phyloP scores from a whole-genome alignment of 2,329 filamentous ascomycete genomes.

The Lasiodiplodia hormozganensis region DNA sequence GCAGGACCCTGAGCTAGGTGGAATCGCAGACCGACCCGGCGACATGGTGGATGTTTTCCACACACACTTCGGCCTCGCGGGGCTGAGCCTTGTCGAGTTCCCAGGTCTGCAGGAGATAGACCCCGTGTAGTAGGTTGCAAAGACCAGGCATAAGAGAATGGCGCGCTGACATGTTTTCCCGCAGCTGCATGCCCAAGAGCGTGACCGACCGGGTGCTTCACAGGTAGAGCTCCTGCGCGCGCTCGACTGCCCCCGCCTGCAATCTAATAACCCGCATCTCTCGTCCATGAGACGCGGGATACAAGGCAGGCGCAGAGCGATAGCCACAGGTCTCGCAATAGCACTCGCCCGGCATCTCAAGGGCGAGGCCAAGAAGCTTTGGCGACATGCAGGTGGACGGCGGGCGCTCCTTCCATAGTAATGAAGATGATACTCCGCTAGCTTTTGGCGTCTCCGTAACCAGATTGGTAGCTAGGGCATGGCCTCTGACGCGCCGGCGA shows the following conservation, averaged over 20 bases:
- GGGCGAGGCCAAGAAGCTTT: not conserved
- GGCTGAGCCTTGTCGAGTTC: constrained; percentile 82
- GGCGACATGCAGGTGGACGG: not conserved
- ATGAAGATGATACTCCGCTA: not conserved
- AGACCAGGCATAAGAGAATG: too few relatives aligned
- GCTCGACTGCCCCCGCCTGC: constrained; percentile 58
- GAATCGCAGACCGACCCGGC: constrained; percentile 87
- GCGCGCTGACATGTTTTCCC: constrained; percentile 22
- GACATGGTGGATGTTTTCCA: constrained; percentile 99
- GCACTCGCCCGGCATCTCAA: not conserved
- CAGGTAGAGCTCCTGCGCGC: constrained; percentile 25
- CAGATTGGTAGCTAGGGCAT: not conserved
- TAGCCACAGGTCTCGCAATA: not conserved
- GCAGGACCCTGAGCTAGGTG: constrained; percentile 76
- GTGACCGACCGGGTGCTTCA: constrained; percentile 46
- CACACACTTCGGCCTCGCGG: constrained; percentile 86
- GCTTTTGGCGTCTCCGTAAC: not conserved
- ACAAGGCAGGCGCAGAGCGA: constrained; percentile 54
- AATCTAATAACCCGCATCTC: constrained; percentile 72
- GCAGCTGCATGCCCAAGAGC: constrained; percentile 50
- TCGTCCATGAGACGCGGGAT: constrained; percentile 65
- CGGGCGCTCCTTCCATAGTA: constrained; percentile 12
- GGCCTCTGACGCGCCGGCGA: not conserved
- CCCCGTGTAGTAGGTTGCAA: constrained; percentile 74
- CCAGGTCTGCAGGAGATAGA: constrained; percentile 81